Evolutionary conservation across 345 rosid species (phyloP).

Genomic region (Eucalyptus marginata): DNA sequence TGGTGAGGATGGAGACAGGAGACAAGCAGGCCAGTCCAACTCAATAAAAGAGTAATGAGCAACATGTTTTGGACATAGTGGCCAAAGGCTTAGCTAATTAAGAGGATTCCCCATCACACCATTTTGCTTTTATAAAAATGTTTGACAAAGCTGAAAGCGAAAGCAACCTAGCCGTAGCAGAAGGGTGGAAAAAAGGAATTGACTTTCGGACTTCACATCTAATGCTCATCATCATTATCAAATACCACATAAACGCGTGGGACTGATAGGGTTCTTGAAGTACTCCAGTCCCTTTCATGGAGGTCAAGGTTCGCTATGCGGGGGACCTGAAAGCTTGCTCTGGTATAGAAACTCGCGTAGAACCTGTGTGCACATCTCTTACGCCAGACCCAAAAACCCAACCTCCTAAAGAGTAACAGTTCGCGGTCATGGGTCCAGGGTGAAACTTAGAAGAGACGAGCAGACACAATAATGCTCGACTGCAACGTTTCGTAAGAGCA

Average conservation of each 20-base stretch:
- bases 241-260: background rate
- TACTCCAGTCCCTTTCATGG: background rate
- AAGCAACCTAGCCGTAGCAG: background rate
- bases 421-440: background rate
- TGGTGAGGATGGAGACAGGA: background rate
- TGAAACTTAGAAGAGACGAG: background rate
- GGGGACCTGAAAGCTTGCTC: background rate
- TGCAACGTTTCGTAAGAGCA: background rate
- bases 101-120: background rate
- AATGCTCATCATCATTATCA: background rate
- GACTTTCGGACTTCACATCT: background rate
- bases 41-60: background rate
- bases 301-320: background rate
- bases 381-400: background rate
- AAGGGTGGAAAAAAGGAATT: background rate
- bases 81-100: background rate
- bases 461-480: background rate
- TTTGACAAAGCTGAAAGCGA: background rate
- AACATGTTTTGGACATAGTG: background rate
- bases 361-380: background rate
- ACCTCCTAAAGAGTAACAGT: background rate
- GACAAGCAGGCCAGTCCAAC: background rate
- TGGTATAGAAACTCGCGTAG: background rate
- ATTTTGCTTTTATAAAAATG: background rate
- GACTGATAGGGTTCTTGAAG: background rate